A percentile compares a stretch with the other conserved stretches of the same genome.
Conservation (phyloP, 2,329 filamentous ascomycete genomes). For the Claviceps sp. region DNA sequence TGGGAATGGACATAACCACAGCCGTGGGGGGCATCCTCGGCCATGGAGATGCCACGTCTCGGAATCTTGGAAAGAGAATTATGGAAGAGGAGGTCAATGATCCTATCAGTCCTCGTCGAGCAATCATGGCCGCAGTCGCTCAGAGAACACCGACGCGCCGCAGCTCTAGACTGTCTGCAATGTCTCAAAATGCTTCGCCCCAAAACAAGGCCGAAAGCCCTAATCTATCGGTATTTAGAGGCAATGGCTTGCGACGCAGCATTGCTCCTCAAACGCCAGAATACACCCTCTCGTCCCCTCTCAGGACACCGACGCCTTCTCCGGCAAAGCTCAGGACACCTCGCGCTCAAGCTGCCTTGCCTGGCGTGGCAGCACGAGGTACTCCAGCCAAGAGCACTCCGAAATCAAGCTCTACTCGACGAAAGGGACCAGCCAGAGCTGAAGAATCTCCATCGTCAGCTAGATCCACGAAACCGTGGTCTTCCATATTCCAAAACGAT, state of each 20-base stretch:
- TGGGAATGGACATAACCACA: conserved; percentile 56
- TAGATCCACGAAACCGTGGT: conserved; percentile 15
- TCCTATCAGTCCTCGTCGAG: conserved; percentile 30
- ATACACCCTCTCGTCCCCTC: conserved; percentile 4
- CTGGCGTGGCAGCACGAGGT: neutral
- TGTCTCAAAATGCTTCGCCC: conserved; percentile 18
- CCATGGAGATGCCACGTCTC: conserved; percentile 16
- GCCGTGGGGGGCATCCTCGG: conserved; percentile 49
- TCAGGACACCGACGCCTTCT: conserved; percentile 11
- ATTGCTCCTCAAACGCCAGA: conserved; percentile 20
- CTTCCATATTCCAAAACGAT: conserved; percentile 39
- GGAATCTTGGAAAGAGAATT: conserved; percentile 34
- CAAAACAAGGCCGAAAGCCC: conserved; percentile 33
- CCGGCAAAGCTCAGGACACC: conserved; percentile 14
- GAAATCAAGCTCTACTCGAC: conserved; percentile 7
- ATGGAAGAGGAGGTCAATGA: conserved; percentile 46
- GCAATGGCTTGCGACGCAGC: conserved; percentile 36
- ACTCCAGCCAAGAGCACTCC: conserved; percentile 6
- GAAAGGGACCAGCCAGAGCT: conserved; percentile 3
- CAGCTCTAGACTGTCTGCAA: conserved; percentile 6
- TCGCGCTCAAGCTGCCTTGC: neutral
- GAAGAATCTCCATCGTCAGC: conserved; percentile 9
- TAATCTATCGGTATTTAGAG: conserved; percentile 38
- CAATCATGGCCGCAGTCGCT: conserved; percentile 16
- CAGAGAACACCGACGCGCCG: conserved; percentile 11